Evolutionary conservation across 768 basidiomycete genomes (phyloP), one percentile per base, ranked within the genome.

Genomic region (Scleroderma citrinum): DNA sequence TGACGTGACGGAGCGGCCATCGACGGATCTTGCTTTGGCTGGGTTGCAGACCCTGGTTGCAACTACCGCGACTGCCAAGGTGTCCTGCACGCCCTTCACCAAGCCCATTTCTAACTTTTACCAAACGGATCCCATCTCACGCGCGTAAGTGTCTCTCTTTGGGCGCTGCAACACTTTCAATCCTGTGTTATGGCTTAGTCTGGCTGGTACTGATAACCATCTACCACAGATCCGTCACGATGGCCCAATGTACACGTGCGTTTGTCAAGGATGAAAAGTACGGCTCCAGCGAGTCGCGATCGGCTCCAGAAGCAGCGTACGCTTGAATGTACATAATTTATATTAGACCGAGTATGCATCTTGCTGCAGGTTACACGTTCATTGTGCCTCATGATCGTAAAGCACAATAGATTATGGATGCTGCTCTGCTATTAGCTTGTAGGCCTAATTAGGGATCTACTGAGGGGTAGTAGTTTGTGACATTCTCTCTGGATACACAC

Each of bases 91-190:
- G 36, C 71, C 80, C 17, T 83, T 96, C 69, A 76, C 74, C 68
- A 88, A 85, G 68, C 88, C 92, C 0, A 86, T 99, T 56, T 57
- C 70, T 44, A 96, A 96, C 72, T 98, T 98, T 71, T 99, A 97
- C 71, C 85, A 92, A 69, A 97, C 95, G 10, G 95, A 97, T 68
- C 82, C 89, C 23, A 92, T 98, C 63, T 93, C 92, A 38, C 76
- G 94, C 76, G 89, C 91, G 81, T 93, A 59, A 69, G 92, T 87
- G 7, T 48, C 31, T 20, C 24, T 26, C 14, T 14, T 24, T n/a
- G 29, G 16, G 42, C 34, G 23, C 26, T 29, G 26, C 26, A 29
- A 40, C 46, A 5, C 40, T 12, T 40, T 35, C 7, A 26, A 26
- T 43, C 47, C n/a, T n/a, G n/a, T n/a, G n/a, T n/a, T n/a, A n/a